Percentiles rank a stretch among this genome's conserved stretches.
These are phyloP conservation scores for Phytophthora ramorum DNA, from an alignment of 352 stramenopile species.

Conservation along the genomic window DNA sequence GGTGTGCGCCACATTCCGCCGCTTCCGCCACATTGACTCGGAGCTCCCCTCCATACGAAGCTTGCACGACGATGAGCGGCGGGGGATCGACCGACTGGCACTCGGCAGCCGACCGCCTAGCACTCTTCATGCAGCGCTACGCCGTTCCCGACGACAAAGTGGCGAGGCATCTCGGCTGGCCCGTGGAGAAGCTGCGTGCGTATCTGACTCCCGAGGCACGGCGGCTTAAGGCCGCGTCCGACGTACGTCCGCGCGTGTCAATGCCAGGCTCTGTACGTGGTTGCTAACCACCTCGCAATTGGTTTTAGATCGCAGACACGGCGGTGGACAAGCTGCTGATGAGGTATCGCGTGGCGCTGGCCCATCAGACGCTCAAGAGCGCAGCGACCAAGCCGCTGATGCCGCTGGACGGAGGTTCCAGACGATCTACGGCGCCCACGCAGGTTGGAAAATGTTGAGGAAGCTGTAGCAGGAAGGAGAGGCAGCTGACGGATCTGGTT, in stretches of 20 bases:
- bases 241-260: constrained; percentile 31
- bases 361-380: constrained; percentile 45
- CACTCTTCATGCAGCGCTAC: constrained; percentile 69
- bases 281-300: constrained; percentile 16
- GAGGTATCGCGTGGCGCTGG: constrained; percentile 57
- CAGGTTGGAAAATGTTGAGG: constrained; percentile 37
- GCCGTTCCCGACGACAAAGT: constrained; percentile 49
- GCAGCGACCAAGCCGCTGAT: constrained; percentile 40
- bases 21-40: constrained; percentile 26
- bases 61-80: constrained; percentile 33
- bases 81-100: constrained; percentile 34
- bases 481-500: constrained; percentile 13
- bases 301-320: constrained; percentile 51
- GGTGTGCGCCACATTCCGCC: constrained; percentile 30
- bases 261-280: background rate
- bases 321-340: constrained; percentile 72
- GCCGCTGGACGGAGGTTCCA: constrained; percentile 34
- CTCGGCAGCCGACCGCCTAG: constrained; percentile 62
- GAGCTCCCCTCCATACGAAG: constrained; percentile 28
- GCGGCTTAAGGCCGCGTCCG: constrained; percentile 38
- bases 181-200: constrained; percentile 50
- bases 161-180: constrained; percentile 62
- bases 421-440: constrained; percentile 47
- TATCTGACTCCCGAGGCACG: constrained; percentile 64
- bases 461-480: background rate